Evolutionary conservation across 2,329 filamentous ascomycete species (phyloP), one percentile per base, ranked within the genome.

Genomic region (Fusarium secorum): DNA sequence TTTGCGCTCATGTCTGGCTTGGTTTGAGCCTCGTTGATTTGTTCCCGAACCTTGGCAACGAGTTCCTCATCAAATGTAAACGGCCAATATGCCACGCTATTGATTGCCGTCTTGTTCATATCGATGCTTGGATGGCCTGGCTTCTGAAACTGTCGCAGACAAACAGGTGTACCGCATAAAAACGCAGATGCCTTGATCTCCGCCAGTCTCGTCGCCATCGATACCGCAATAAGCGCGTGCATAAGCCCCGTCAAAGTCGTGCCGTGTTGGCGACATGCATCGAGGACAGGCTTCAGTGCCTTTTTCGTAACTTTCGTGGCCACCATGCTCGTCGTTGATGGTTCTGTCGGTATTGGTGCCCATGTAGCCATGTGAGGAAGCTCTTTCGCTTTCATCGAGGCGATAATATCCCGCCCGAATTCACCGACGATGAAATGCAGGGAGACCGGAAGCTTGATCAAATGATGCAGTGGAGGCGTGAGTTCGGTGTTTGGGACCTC

Each of bases 171-270:
- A 0, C 57, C 68, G 3, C 52, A 59, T 20, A 35, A 8, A 11
- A 70, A 67, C 2, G 52, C 68, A 4, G 35, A 22, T 24, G 67
- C 57, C 3, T 48, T 64, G 11, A n/a, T 18, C 26, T 59, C 33
- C 0, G 58, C 15, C 1, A 70, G n/a, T 5, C 62, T 64, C 2
- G 11, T 42, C 8, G 66, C 57, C 48, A 70, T 44, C 1, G 66
- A 70, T 3, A 70, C 57, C 0, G 48, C 48, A 3, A 55, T 26
- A 3, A 70, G 62, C 0, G 41, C 17, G 7, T 70, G 63, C 5
- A 67, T 11, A 1, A 70, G 62, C 0, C 49, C 62, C 1, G 68
- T 70, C 28, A 70, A 46, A 3, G 68, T 70, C 3, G 68, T 67
- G 0, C 52, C 36, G 1, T 70, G 35, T 1, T 46, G 33, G 13